Conservation (phyloP, 2,329 filamentous ascomycete genomes). For the Botrytis deweyae region DNA sequence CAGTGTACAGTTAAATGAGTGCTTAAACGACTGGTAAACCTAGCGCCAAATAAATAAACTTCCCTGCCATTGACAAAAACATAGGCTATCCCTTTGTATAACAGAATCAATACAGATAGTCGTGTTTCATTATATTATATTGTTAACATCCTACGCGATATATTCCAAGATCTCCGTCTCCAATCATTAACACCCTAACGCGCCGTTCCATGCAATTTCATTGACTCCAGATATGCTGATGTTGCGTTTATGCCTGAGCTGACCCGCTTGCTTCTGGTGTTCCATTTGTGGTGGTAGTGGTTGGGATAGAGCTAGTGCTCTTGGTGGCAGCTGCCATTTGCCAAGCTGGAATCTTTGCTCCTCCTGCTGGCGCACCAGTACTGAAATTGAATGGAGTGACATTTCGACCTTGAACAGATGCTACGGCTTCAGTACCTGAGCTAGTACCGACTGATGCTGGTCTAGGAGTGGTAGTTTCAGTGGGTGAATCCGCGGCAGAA, state of each 20-base stretch:
- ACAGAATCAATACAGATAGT: neutral
- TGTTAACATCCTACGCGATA: neutral
- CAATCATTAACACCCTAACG: constrained; percentile 13
- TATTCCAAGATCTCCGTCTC: neutral
- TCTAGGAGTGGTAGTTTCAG: constrained; percentile 32
- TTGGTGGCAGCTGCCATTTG: constrained; percentile 70
- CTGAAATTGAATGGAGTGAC: constrained; percentile 53
- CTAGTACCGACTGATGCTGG: constrained; percentile 40
- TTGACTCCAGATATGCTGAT: neutral
- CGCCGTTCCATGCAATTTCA: constrained; percentile 22
- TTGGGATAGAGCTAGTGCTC: constrained; percentile 32
- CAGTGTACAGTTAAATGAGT: neutral
- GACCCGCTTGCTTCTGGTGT: constrained; percentile 30
- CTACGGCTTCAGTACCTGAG: constrained; percentile 36
- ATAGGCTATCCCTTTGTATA: neutral
- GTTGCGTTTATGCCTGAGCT: constrained; percentile 20
- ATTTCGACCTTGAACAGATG: constrained; percentile 41
- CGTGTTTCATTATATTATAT: constrained; percentile 6
- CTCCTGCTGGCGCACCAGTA: constrained; percentile 50
- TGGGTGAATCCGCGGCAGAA: constrained; percentile 27
- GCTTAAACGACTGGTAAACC: neutral
- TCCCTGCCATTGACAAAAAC: neutral
- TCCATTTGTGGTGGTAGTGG: constrained; percentile 27
- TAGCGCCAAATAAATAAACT: neutral
- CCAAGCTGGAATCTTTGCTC: constrained; percentile 76